Evolutionary conservation across 78 protist genomes (phyloP).

Genomic region (Planoprotostelium fungivorum): DNA sequence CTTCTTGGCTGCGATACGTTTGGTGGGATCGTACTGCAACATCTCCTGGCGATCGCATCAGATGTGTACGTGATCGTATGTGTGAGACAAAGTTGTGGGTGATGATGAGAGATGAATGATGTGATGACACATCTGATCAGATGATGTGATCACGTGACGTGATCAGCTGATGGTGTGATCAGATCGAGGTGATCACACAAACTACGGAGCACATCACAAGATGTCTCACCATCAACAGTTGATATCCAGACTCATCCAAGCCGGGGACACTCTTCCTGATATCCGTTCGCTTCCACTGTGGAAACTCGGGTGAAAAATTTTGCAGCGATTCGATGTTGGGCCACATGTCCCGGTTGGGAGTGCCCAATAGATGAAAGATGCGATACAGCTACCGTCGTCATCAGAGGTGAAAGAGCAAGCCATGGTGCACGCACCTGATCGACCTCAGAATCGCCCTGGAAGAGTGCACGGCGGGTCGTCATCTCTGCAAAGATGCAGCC

Average conservation of each 20-base stretch:
- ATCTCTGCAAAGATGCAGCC: conserved; percentile 99
- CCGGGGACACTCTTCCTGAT: neutral
- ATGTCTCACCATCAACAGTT: neutral
- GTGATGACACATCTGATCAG: too few relatives aligned
- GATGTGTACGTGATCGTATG: too few relatives aligned
- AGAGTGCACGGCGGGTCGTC: conserved; percentile 73
- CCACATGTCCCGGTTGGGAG: conserved; percentile 86
- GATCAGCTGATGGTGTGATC: too few relatives aligned
- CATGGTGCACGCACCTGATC: conserved; percentile 68
- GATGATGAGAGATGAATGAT: too few relatives aligned
- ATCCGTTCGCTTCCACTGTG: conserved; percentile 50
- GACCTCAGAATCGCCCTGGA: conserved; percentile 92
- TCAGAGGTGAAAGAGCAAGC: neutral
- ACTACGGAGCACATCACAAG: too few relatives aligned
- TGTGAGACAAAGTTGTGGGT: too few relatives aligned
- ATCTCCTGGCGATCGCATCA: conserved; percentile 18
- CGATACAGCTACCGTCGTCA: conserved; percentile 62
- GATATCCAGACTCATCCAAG: neutral
- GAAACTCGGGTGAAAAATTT: conserved; percentile 69
- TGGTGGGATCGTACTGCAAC: conserved; percentile 84
- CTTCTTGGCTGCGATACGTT: conserved; percentile 78
- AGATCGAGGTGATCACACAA: too few relatives aligned
- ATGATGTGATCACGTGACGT: too few relatives aligned
- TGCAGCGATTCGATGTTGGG: conserved; percentile 85
- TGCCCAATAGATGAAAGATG: conserved; percentile 84